Base-by-base conservation (phyloP, 148 eudicot genomes). In the Spergularia marina region DNA sequence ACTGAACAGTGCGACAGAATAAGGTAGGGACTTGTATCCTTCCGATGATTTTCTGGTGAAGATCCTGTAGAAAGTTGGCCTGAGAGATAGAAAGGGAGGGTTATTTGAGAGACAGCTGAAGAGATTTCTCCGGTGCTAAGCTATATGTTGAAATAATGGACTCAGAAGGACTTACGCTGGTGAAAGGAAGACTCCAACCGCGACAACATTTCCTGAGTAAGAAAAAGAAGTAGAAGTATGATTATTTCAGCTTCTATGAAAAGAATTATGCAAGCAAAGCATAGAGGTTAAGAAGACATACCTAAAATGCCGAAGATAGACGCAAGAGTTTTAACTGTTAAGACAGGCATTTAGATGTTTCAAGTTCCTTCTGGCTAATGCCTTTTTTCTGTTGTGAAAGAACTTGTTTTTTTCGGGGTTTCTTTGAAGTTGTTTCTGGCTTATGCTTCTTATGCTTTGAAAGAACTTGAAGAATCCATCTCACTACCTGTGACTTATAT, bases 11-110 rank as follows among this genome's bases (percentile, higher is more conserved):
- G 85, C 90, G 53, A 89, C 89, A 39, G 76, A 68, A 76, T 89
- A 89, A 12, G 93, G 93, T 74, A 89, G 72, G 61, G 90, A 74
- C 55, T 89, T 88, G 69, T 74, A 89, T 55, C 90, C 93, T 62
- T 85, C 89, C 13, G 93, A 87, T 66, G 89, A 80, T 84, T 83
- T 85, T 57, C 73, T 84, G 76, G 74, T 82, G 78, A 70, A 80
- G 40, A 89, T 87, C 56, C 75, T 81, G 83, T 84, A 82, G 73
- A 89, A 89, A 7, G 93, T 89, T 65, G 93, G 87, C 84, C 93
- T 89, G 78, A 57, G 39, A 71, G 49, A 62, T n/a, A 61, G 34
- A n/a, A 67, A 54, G 30, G 58, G n/a, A 67, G 55, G 11, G 70
- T 79, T 60, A 53, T 30, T 0, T 30, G 55, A 56, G 51, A 21